Conservation (phyloP, 345 rosid genomes). For the Citrus hindsii region DNA sequence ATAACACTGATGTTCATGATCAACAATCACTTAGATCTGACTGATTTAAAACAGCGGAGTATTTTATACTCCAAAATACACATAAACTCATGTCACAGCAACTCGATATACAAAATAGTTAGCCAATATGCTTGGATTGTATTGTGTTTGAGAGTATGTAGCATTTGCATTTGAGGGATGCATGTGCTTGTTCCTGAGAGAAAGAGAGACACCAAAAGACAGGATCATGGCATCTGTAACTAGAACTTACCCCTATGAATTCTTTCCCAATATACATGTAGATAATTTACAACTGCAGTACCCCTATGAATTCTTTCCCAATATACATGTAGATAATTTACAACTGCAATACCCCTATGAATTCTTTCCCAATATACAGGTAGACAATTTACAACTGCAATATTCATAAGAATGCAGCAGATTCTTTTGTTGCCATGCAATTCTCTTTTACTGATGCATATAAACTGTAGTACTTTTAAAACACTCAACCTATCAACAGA, state of each 20-base stretch:
- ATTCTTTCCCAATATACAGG: no score
- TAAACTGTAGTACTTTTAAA: neutral
- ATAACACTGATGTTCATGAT: neutral
- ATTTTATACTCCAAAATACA: neutral
- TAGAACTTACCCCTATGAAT: neutral
- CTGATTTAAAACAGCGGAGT: neutral
- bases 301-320: no score
- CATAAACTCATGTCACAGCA: neutral
- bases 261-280: neutral
- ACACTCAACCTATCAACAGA: neutral
- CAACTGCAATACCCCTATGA: neutral
- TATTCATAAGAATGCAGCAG: neutral
- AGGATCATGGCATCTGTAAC: neutral
- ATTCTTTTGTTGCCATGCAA: neutral
- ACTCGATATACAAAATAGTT: neutral
- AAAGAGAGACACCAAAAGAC: neutral
- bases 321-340: neutral
- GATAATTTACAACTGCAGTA: neutral
- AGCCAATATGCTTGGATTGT: neutral
- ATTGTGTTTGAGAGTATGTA: neutral
- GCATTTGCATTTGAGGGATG: neutral
- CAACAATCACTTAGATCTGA: slow-evolving; percentile 7
- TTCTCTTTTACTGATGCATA: neutral
- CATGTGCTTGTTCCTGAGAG: neutral
- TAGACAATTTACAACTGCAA: neutral